Base-by-base conservation (phyloP, 129 eudicot genomes). In the Artemisia annua region DNA sequence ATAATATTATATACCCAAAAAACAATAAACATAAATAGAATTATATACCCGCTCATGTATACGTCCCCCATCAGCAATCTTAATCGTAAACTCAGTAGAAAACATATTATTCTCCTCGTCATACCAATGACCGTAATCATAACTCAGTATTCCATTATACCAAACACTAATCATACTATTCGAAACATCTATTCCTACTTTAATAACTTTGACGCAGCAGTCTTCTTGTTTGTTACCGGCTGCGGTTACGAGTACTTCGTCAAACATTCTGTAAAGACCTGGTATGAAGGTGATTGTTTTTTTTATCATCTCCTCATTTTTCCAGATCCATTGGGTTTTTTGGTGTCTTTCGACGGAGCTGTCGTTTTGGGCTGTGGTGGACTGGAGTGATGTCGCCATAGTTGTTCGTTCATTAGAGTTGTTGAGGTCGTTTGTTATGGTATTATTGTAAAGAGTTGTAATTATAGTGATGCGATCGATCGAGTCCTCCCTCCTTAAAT, bases 211-310 rank as follows among this genome's bases (percentile, higher is more conserved):
- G 96, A 94, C 88, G 8, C 78, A 76, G 0, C 91, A 92, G 14
- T 94, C 97, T 8, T 97, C 54, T 81, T 94, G 98, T 65, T 94
- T 94, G 74, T 90, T 94, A 18, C 90, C 96, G 7, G 97, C 96
- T 0, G 98, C 98, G 19, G 87, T 94, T 11, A 94, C 96, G 0
- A 94, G 84, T 0, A 94, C 88, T 43, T 94, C 98, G 10, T 94
- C 98, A 46, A 94, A 94, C 68, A 94, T 90, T 70, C 90, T 90
- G 97, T 90, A 94, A 0, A 94, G 84, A 7, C 96, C 97, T 0
- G 98, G 98, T 11, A 94, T 96, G 54, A 74, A 94, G 0, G 87
- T 64, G 69, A 94, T 70, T 0, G 70, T 0, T 5, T 59, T 20
- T 7, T 79, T 69, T 1, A 70, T 71, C 97, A 94, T 90, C 2